Base-by-base conservation (phyloP, 148 eudicot genomes). In the Rheum nobile region DNA sequence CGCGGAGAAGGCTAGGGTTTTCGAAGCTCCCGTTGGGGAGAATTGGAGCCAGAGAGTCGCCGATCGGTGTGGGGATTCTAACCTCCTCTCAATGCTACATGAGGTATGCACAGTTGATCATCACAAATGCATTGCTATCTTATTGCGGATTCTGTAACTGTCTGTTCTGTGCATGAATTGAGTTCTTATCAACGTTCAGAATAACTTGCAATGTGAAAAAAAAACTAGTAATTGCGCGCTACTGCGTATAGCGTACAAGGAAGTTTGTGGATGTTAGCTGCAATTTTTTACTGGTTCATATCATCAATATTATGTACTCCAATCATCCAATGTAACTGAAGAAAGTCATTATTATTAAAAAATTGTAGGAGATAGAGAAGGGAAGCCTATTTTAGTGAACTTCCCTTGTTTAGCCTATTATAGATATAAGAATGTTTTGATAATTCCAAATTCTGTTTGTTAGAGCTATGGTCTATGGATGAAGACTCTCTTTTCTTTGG, bases 51-150 rank as follows among this genome's bases (percentile, higher is more conserved):
- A 69, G 29, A 76, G 77, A 17, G 41, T 65, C 43, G 68, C 70
- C 6, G 78, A 41, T 29, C 67, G 75, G 17, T 74, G 77, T 72
- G 61, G 63, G 32, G 77, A 79, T 71, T 82, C 83, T 61, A 75
- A 71, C 32, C 87, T 84, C 42, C 39, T 84, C 3, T 79, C 84
- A 5, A 68, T 84, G 81, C 87, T 84, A 29, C 79, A 84, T 44
- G 81, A 84, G 87, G 79, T 77, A 71, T 71, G 24, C 31, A 10
- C 29, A 43, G 2, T 21, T n/a, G 26, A 9, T 71, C 50, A 24
- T 39, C 48, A 4, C 31, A 22, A 71, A 39, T 29, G 29, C 22
- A 16, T 37, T 74, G 83, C 77, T 26, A 37, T 76, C 37, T 50
- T 41, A 43, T 38, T 44, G 47, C 6, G 6, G 6, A 26, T 46